These are phyloP conservation scores for Lippia alba DNA, from an alignment of 305 asterid species.

Conservation along the genomic window DNA sequence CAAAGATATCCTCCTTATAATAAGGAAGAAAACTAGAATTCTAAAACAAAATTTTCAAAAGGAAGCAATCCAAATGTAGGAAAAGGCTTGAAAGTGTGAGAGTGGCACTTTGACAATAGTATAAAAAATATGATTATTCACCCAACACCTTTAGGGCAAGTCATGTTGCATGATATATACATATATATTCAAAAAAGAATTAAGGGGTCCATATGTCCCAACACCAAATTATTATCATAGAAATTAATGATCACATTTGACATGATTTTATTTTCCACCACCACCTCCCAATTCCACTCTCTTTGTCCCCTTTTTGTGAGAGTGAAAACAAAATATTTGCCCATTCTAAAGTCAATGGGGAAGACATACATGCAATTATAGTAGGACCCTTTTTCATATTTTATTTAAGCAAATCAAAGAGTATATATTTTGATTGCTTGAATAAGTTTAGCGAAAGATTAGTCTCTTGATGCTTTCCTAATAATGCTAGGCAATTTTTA, in stretches of 20 bases:
- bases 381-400: constrained; percentile 8
- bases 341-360: constrained; percentile 24
- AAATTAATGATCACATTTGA: constrained; percentile 35
- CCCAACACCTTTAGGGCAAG: constrained; percentile 22
- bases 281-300: constrained; percentile 43
- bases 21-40: not conserved
- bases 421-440: too few species aligned
- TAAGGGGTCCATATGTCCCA: constrained; percentile 24
- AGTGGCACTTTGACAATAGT: constrained; percentile 8
- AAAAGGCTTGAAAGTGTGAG: constrained; percentile 20
- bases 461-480: too few species aligned
- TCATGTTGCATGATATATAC: constrained; percentile 1
- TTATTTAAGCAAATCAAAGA: too few species aligned
- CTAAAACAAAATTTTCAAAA: not conserved
- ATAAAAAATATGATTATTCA: constrained; percentile 20
- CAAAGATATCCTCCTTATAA: not conserved
- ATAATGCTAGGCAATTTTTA: too few species aligned
- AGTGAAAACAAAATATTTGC: constrained; percentile 22
- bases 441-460: too few species aligned
- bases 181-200: not conserved
- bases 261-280: constrained; percentile 34
- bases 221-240: constrained; percentile 43
- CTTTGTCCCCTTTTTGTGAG: constrained; percentile 14
- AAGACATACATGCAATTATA: not conserved
- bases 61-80: constrained; percentile 1